These are phyloP conservation scores for Didymella segeticola DNA, from an alignment of 2,329 filamentous ascomycete species.

Conservation along the genomic window DNA sequence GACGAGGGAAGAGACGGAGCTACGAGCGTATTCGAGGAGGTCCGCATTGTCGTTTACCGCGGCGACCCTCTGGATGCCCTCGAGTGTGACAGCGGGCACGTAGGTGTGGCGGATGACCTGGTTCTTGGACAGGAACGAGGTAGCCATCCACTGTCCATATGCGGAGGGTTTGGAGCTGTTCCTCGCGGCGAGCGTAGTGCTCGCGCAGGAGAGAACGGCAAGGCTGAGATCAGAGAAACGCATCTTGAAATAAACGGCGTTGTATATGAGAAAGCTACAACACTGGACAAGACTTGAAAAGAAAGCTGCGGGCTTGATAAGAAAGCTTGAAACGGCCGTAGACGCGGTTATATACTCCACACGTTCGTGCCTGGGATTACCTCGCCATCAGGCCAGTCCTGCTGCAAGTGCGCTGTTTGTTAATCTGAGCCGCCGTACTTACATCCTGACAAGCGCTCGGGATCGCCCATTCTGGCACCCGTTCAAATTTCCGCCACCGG, in stretches of 20 bases:
- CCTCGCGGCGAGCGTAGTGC: conserved; percentile 33
- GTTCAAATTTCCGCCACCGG: conserved; percentile 25
- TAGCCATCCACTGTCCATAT: conserved; percentile 50
- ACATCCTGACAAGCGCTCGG: conserved; percentile 13
- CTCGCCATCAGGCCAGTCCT: conserved; percentile 5
- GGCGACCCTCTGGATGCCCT: conserved; percentile 56
- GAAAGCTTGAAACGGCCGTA: conserved; percentile 6
- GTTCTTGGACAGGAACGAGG: conserved; percentile 55
- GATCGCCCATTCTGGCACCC: conserved; percentile 14
- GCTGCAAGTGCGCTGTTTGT: conserved; percentile 8
- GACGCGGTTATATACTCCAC: conserved; percentile 12
- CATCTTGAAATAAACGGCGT: conserved; percentile 26
- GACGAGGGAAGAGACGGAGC: conserved; percentile 58
- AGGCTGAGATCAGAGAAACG: conserved; percentile 33
- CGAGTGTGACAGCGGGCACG: conserved; percentile 56
- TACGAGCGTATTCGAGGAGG: conserved; percentile 55
- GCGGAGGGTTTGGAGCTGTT: conserved; percentile 17
- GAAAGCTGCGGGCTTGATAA: conserved; percentile 8
- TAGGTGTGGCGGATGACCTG: conserved; percentile 53
- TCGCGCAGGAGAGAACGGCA: conserved; percentile 28
- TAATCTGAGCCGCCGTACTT: conserved; percentile 26
- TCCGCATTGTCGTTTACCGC: conserved; percentile 53
- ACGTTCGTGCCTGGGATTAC: not conserved
- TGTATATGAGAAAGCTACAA: conserved; percentile 17
- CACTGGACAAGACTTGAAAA: conserved; percentile 9